These are phyloP conservation scores for Rhodotorula sp. DNA, from an alignment of 1,284 basidiomycete species.

Conservation along the genomic window DNA sequence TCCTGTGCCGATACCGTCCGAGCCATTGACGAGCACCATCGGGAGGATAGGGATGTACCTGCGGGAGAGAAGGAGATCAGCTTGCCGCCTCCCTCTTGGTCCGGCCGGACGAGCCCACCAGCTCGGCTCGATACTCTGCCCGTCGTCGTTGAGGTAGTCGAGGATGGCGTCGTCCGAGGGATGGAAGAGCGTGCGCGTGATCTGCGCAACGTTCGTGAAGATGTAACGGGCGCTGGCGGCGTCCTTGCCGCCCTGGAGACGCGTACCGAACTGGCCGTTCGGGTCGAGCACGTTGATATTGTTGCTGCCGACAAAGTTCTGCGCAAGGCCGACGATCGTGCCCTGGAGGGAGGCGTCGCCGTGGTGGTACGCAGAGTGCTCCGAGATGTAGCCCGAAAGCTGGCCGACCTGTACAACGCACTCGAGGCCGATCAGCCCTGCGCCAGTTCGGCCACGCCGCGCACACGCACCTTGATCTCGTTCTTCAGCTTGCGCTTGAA, in stretches of 20 bases:
- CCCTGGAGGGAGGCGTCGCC: conserved; percentile 81
- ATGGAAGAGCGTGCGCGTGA: conserved; percentile 79
- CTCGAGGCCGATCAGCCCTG: neutral
- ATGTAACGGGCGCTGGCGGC: conserved; percentile 97
- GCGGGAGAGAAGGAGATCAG: neutral
- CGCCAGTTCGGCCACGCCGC: neutral
- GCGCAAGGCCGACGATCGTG: conserved; percentile 92
- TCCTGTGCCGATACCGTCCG: conserved; percentile 97
- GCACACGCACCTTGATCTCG: conserved; percentile 72
- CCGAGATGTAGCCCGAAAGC: conserved; percentile 89
- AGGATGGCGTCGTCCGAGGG: conserved; percentile 81
- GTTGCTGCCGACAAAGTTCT: conserved; percentile 93
- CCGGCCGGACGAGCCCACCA: conserved; percentile 55
- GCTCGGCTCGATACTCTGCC: conserved; percentile 84
- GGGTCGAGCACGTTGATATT: conserved; percentile 89
- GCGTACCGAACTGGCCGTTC: conserved; percentile 95
- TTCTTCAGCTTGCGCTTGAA: conserved; percentile 91
- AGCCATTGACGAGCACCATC: conserved; percentile 86
- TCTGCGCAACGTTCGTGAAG: conserved; percentile 75
- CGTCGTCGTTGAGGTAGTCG: conserved; percentile 83
- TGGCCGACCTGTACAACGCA: conserved; percentile 72
- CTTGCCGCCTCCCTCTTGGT: neutral
- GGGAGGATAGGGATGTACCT: conserved; percentile 85
- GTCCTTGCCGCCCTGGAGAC: conserved; percentile 81
- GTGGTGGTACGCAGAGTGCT: conserved; percentile 95